These are phyloP conservation scores for Colletotrichum endophyticum DNA, from an alignment of 2,329 filamentous ascomycete genomes.

Conservation along the genomic window DNA sequence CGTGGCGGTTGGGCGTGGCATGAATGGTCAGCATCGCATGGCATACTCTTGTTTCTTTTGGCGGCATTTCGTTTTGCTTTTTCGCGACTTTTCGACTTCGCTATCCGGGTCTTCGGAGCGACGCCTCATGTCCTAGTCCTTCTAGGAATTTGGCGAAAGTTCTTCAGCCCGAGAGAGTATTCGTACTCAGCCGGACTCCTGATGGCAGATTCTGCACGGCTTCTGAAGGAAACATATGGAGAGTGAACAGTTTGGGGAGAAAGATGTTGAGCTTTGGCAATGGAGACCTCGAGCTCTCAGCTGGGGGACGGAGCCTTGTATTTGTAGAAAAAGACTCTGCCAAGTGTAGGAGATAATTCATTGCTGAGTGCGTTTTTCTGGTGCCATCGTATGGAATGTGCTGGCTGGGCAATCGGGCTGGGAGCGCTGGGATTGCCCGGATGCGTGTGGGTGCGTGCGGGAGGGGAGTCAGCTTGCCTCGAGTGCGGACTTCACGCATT, in stretches of 20 bases:
- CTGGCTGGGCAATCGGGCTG: not conserved
- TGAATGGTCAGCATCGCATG: slow-evolving; percentile 19
- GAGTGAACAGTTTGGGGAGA: not conserved
- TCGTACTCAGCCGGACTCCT: not conserved
- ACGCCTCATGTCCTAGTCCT: not conserved
- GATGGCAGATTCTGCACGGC: not conserved
- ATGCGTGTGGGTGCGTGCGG: not conserved
- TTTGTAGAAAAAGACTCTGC: slow-evolving; percentile 6
- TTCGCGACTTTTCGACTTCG: not conserved
- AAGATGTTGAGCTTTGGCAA: not conserved
- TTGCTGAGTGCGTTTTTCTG: not conserved
- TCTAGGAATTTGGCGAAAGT: not conserved
- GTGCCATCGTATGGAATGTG: slow-evolving; percentile 1
- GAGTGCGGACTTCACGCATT: not conserved
- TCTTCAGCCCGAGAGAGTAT: not conserved
- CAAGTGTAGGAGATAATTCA: slow-evolving; percentile 15
- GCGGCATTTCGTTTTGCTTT: not conserved
- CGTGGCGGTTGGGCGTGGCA: slow-evolving; percentile 14
- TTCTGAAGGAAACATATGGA: not conserved
- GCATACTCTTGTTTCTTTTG: slow-evolving; percentile 10
- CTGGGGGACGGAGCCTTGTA: not conserved
- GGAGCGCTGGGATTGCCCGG: not conserved
- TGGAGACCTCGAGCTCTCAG: not conserved
- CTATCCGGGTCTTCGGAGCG: not conserved
- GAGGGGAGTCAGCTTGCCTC: not conserved